These are phyloP conservation scores for Sequoia sempervirens DNA, from an alignment of 75 land plant genomes.

Conservation along the genomic window DNA sequence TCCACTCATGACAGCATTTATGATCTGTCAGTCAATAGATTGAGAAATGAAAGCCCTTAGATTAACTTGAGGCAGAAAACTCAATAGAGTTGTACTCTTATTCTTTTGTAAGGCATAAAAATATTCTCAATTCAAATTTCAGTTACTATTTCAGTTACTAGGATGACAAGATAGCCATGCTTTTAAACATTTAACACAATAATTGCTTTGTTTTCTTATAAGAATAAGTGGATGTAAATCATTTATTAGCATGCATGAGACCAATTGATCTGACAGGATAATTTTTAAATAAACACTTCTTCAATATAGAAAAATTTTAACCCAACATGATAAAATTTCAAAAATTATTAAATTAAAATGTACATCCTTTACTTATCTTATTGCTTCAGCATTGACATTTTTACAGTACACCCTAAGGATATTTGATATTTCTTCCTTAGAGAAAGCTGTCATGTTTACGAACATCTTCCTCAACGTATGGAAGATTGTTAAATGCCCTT, in stretches of 20 bases:
- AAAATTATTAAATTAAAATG: background rate
- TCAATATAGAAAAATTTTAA: background rate
- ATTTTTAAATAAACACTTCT: background rate
- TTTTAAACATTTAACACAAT: background rate
- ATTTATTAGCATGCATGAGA: background rate
- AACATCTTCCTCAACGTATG: background rate
- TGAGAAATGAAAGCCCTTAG: background rate
- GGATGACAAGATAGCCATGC: background rate
- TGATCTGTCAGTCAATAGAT: constrained; percentile 47
- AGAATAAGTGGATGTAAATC: background rate
- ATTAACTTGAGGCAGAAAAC: background rate
- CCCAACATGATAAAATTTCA: background rate
- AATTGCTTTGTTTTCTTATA: background rate
- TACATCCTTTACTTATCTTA: background rate
- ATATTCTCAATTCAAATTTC: background rate
- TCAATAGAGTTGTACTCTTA: background rate
- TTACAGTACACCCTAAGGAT: background rate
- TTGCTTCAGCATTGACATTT: background rate
- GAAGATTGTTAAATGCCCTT: background rate
- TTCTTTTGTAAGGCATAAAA: background rate
- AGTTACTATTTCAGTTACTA: no score
- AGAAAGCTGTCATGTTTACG: background rate
- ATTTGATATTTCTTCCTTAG: background rate
- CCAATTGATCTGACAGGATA: background rate
- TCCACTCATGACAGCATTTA: constrained; percentile 94